Evolutionary conservation across 352 stramenopile genomes (phyloP).

Genomic region (Phytophthora syringae): DNA sequence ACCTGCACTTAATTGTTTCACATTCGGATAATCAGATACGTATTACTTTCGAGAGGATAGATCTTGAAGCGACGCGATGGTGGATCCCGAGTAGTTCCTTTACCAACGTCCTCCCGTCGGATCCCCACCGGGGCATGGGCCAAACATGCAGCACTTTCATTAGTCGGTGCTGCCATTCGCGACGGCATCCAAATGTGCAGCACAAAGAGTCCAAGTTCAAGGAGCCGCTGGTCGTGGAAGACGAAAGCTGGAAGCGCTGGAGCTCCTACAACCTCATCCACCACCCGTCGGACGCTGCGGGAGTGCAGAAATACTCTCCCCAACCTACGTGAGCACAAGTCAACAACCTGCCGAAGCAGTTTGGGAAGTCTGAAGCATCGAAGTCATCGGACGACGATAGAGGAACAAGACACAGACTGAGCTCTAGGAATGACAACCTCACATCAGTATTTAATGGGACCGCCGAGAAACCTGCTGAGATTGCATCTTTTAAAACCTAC

Average conservation of each 20-base stretch:
- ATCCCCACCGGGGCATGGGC: too few relatives aligned
- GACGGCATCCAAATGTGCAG: conserved; percentile 18
- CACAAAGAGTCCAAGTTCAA: conserved; percentile 24
- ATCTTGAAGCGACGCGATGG: conserved; percentile 22
- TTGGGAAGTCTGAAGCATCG: conserved; percentile 69
- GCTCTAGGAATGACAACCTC: not conserved
- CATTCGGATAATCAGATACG: not conserved
- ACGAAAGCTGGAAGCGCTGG: conserved; percentile 85
- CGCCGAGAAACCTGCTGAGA: not conserved
- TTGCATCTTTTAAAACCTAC: conserved; percentile 8
- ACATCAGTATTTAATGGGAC: conserved; percentile 9
- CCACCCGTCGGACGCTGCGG: conserved; percentile 31
- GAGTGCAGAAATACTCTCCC: conserved; percentile 54
- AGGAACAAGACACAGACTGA: not conserved
- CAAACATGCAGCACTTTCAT: conserved; percentile 27
- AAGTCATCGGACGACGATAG: not conserved
- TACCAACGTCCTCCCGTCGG: not conserved
- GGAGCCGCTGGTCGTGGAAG: conserved; percentile 79
- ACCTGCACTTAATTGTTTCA: not conserved
- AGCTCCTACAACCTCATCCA: conserved; percentile 83
- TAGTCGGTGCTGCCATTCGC: conserved; percentile 23
- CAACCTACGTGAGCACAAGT: conserved; percentile 51
- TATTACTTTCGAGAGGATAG: not conserved
- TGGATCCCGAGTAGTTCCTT: not conserved
- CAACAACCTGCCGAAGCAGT: conserved; percentile 64